Conservation (phyloP, 2,329 filamentous ascomycete genomes). For the Daldinia sp. region DNA sequence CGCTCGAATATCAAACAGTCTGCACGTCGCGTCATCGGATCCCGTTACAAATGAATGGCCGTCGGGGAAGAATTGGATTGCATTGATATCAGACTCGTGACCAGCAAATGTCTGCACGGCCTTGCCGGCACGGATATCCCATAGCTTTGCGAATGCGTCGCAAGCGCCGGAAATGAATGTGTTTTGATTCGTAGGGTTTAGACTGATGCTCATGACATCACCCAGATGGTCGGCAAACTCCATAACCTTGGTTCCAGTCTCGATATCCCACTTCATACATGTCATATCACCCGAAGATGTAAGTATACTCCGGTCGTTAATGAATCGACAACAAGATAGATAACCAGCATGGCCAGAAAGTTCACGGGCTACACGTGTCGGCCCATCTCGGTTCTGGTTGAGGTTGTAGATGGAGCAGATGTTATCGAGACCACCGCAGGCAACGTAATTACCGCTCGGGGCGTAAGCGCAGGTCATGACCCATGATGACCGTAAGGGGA, state of each 20-base stretch:
- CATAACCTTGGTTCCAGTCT: conserved; percentile 95
- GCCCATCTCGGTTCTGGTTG: conserved; percentile 92
- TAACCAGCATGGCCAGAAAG: conserved; percentile 97
- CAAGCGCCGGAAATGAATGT: conserved; percentile 99
- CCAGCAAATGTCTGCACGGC: conserved; percentile 98
- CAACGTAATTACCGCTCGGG: conserved; percentile 97
- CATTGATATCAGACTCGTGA: conserved; percentile 99
- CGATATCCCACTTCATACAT: conserved; percentile 99
- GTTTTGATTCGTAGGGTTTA: conserved; percentile 99
- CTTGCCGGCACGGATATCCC: conserved; percentile 98
- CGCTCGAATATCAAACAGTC: conserved; percentile 96
- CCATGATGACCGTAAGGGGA: conserved; percentile 96
- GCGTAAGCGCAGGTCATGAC: conserved; percentile 99
- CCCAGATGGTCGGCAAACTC: conserved; percentile 98
- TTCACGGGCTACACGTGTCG: conserved; percentile 93
- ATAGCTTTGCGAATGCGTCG: conserved; percentile 97
- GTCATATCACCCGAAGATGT: conserved; percentile 99
- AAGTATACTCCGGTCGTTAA: conserved; percentile 96
- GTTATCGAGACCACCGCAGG: conserved; percentile 98
- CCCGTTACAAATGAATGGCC: conserved; percentile 98
- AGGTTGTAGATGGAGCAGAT: conserved; percentile 99
- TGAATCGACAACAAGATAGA: conserved; percentile 97
- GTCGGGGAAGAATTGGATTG: conserved; percentile 99
- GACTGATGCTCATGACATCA: conserved; percentile 99
- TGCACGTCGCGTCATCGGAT: conserved; percentile 96